Percentiles rank a stretch among this genome's conserved stretches.
phyloP scores from a whole-genome alignment of 352 stramenopile species.

The Globisporangium ultimum region DNA sequence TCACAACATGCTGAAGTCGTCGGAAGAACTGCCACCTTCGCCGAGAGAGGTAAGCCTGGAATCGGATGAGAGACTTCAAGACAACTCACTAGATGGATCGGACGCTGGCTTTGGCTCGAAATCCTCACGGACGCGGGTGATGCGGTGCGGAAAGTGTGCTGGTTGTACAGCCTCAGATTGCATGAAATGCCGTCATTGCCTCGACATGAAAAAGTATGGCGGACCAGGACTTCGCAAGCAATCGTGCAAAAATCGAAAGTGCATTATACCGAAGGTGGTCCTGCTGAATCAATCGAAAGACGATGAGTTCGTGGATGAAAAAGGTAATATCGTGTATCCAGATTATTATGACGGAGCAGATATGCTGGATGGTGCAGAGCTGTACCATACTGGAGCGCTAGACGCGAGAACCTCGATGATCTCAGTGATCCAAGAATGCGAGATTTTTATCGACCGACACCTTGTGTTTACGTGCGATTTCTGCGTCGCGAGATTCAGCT shows the following conservation, averaged over 20 bases:
- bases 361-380: slow-evolving; percentile 22
- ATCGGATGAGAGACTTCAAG: slow-evolving; percentile 30
- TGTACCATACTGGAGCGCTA: slow-evolving; percentile 12
- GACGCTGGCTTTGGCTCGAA: slow-evolving; percentile 33
- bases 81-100: slow-evolving; percentile 27
- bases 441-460: slow-evolving; percentile 46
- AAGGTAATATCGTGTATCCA: slow-evolving; percentile 30
- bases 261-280: slow-evolving; percentile 65
- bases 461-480: slow-evolving; percentile 47
- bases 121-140: slow-evolving; percentile 50
- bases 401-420: slow-evolving; percentile 19
- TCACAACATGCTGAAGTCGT: slow-evolving; percentile 26
- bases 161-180: slow-evolving; percentile 71
- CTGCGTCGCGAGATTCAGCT: slow-evolving; percentile 46
- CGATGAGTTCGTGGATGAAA: slow-evolving; percentile 52
- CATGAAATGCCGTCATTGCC: slow-evolving; percentile 72
- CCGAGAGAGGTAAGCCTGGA: slow-evolving; percentile 27
- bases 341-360: slow-evolving; percentile 32
- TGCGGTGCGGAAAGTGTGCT: slow-evolving; percentile 72
- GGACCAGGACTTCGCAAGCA: slow-evolving; percentile 76
- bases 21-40: slow-evolving; percentile 26
- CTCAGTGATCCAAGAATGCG: slow-evolving; percentile 52
- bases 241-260: slow-evolving; percentile 79
- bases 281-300: slow-evolving; percentile 61
- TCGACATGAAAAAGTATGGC: slow-evolving; percentile 86